These are phyloP conservation scores for Rhodotorula glutinis DNA, from an alignment of 1,284 basidiomycete genomes.

Conservation along the genomic window DNA sequence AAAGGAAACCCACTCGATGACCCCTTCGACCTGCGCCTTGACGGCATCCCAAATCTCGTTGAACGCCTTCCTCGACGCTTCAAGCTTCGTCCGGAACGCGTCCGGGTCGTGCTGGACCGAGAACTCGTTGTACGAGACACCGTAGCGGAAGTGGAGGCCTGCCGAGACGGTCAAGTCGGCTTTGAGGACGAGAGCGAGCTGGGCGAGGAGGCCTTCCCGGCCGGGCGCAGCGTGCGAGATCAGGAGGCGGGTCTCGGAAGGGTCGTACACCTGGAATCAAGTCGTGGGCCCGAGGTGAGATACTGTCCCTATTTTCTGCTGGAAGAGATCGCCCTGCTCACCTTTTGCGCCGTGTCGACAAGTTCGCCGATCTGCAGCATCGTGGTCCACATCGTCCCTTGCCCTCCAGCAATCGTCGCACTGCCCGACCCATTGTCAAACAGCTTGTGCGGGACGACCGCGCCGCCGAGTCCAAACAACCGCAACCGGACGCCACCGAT, in stretches of 20 bases:
- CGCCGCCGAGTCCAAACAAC: slow-evolving; percentile 90
- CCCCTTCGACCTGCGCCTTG: slow-evolving; percentile 82
- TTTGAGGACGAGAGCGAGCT: slow-evolving; percentile 84
- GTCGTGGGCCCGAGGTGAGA: no score
- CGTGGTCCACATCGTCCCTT: slow-evolving; percentile 99
- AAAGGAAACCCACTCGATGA: slow-evolving; percentile 63
- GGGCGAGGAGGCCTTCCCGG: slow-evolving; percentile 85
- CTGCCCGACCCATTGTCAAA: slow-evolving; percentile 94
- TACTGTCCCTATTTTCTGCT: no score
- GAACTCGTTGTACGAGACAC: slow-evolving; percentile 95
- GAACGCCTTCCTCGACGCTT: slow-evolving; percentile 74
- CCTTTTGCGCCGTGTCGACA: slow-evolving; percentile 92
- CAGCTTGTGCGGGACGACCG: slow-evolving; percentile 92
- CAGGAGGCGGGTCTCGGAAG: slow-evolving; percentile 87
- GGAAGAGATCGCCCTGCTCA: slow-evolving; percentile 46
- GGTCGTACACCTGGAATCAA: slow-evolving; percentile 62
- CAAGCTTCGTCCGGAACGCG: slow-evolving; percentile 78
- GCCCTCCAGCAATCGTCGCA: slow-evolving; percentile 93
- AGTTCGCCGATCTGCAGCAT: slow-evolving; percentile 96
- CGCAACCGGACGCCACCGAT: slow-evolving; percentile 90
- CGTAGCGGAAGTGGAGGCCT: slow-evolving; percentile 95
- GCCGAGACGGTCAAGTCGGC: slow-evolving; percentile 93
- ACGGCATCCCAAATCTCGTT: slow-evolving; percentile 92
- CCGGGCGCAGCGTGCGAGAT: slow-evolving; percentile 90
- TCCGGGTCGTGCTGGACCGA: slow-evolving; percentile 87